Evolutionary conservation across 352 stramenopile species (phyloP).

Genomic region (Phytophthora palmivora): DNA sequence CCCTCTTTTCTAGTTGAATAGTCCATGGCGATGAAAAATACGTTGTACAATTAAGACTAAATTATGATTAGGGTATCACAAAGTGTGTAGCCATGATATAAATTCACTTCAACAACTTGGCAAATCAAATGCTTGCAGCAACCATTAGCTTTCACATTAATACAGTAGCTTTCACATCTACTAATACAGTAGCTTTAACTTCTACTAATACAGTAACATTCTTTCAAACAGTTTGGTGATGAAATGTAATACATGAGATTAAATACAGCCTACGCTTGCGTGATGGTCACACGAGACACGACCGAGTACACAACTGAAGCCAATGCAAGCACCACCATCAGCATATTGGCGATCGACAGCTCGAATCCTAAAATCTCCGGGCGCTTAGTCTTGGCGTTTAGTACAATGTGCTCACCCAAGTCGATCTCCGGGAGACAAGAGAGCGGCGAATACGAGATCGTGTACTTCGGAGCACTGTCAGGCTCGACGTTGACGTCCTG

Average conservation of each 20-base stretch:
- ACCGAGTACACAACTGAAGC: slow-evolving; percentile 38
- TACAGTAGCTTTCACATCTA: too few species aligned
- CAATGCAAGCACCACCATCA: slow-evolving; percentile 30
- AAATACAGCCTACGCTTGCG: slow-evolving; percentile 26
- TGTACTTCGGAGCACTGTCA: slow-evolving; percentile 50
- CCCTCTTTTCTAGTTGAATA: slow-evolving; percentile 46
- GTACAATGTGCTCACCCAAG: slow-evolving; percentile 67
- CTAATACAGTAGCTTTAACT: too few species aligned
- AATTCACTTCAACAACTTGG: slow-evolving; percentile 4
- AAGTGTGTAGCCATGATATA: slow-evolving; percentile 11
- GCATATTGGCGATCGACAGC: slow-evolving; percentile 26
- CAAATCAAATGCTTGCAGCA: too few species aligned
- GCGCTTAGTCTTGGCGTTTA: slow-evolving; percentile 44
- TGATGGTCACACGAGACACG: slow-evolving; percentile 21
- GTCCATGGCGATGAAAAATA: slow-evolving; percentile 32
- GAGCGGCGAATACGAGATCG: slow-evolving; percentile 72
- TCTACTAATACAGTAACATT: too few species aligned
- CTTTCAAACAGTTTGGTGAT: slow-evolving; percentile 1
- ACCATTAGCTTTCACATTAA: too few species aligned
- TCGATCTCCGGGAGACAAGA: slow-evolving; percentile 56
- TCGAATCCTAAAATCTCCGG: slow-evolving; percentile 31
- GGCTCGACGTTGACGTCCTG: slow-evolving; percentile 28
- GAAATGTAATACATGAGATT: slow-evolving; percentile 12
- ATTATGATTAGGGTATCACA: slow-evolving; percentile 1
- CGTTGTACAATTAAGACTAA: slow-evolving; percentile 10